Percentiles rank a stretch among this genome's conserved stretches.
phyloP scores from a whole-genome alignment of 2,329 filamentous ascomycete genomes.

The Capronia americana region DNA sequence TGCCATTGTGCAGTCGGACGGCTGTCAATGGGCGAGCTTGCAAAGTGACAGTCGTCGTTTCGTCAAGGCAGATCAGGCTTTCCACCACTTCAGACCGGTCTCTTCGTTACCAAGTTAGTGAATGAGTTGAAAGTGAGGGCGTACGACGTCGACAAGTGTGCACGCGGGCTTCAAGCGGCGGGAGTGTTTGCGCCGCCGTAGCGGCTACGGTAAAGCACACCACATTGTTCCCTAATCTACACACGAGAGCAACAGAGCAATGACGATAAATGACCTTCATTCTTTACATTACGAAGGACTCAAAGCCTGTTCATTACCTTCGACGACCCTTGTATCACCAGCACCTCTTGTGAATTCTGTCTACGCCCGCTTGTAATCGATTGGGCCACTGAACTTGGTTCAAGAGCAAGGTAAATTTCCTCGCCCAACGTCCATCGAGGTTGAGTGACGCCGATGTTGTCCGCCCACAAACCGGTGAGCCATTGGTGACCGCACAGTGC shows the following conservation, averaged over 20 bases:
- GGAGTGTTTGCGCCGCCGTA: not conserved
- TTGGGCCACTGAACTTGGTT: not conserved
- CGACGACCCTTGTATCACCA: not conserved
- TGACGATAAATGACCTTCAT: not conserved
- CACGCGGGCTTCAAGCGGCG: not conserved
- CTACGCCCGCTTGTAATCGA: not conserved
- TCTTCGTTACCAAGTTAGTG: not conserved
- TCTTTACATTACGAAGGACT: not conserved
- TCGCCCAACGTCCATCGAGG: not conserved
- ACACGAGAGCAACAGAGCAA: not conserved
- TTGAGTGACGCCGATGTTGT: not conserved
- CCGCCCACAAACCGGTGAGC: not conserved
- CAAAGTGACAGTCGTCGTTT: not conserved
- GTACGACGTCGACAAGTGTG: not conserved
- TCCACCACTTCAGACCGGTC: not conserved
- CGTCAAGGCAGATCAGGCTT: not conserved
- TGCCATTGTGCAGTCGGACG: constrained; percentile 23
- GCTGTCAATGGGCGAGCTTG: not conserved
- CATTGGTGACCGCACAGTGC: not conserved
- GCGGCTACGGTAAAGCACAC: not conserved
- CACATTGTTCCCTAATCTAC: not conserved
- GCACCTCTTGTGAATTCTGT: not conserved
- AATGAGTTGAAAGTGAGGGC: not conserved
- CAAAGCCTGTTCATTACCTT: not conserved
- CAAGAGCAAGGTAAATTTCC: not conserved